Conservation (phyloP, 139 green algal genomes). For the Closterium sp. region DNA sequence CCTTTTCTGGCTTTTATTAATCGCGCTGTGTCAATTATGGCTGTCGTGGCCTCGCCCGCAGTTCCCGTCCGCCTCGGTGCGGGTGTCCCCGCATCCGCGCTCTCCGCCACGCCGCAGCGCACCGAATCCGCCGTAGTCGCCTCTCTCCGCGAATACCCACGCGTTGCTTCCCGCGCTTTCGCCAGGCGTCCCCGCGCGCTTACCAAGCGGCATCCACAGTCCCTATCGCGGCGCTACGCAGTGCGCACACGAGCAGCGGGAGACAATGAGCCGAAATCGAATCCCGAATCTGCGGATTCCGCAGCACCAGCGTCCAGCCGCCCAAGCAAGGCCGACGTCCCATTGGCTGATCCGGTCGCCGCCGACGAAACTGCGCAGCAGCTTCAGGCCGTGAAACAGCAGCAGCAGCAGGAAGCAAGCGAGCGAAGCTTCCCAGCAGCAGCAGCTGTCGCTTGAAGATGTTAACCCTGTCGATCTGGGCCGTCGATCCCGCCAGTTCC, state of each 20-base stretch:
- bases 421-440: background rate
- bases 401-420: background rate
- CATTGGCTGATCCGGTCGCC: background rate
- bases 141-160: background rate
- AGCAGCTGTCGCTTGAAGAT: conserved; percentile 40
- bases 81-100: background rate
- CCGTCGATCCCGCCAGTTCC: conserved; percentile 40
- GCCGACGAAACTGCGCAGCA: background rate
- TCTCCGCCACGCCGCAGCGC: background rate
- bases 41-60: background rate
- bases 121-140: background rate
- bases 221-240: background rate
- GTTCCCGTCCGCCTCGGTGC: background rate
- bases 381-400: background rate
- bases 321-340: background rate
- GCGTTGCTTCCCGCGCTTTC: background rate
- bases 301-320: background rate
- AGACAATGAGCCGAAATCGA: background rate
- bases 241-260: background rate
- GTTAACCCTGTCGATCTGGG: conserved; percentile 48
- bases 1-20: background rate
- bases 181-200: background rate
- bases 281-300: background rate
- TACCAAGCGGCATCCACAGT: background rate
- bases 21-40: background rate